Conservation (phyloP, 495 filamentous ascomycete species). For the Penicillium cinerascens region DNA sequence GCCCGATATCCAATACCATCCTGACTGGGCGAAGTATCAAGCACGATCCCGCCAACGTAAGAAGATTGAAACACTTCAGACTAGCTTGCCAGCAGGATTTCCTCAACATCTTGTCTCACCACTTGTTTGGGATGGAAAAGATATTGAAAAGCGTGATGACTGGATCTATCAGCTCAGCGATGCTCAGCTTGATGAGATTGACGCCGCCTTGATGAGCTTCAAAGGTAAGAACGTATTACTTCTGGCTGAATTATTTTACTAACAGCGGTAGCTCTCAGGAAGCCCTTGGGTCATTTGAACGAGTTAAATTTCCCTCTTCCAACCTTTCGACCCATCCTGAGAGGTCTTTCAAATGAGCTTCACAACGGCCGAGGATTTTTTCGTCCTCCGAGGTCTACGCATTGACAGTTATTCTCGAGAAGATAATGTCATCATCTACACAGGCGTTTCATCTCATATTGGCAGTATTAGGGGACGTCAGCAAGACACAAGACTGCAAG, state of each 20-base stretch:
- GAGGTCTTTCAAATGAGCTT: conserved; percentile 49
- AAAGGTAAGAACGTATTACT: conserved; percentile 36
- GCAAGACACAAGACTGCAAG: conserved; percentile 26
- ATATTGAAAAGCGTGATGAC: conserved; percentile 44
- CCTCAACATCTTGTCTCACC: conserved; percentile 45
- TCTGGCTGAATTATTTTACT: not conserved
- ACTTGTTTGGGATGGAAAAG: conserved; percentile 58
- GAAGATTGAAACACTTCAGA: conserved; percentile 37
- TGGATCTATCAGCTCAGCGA: conserved; percentile 50
- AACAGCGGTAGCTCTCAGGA: conserved; percentile 32
- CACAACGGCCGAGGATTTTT: conserved; percentile 60
- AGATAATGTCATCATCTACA: conserved; percentile 62
- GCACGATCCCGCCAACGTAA: conserved; percentile 44
- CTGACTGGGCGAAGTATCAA: conserved; percentile 54
- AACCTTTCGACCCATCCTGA: conserved; percentile 42
- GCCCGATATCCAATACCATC: conserved; percentile 55
- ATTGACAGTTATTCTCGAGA: conserved; percentile 49
- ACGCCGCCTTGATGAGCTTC: conserved; percentile 52
- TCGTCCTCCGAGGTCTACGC: conserved; percentile 57
- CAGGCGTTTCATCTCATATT: conserved; percentile 58
- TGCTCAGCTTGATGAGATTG: conserved; percentile 52
- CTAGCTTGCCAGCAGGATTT: conserved; percentile 47
- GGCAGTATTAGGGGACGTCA: conserved; percentile 56
- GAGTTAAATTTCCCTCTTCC: conserved; percentile 57
- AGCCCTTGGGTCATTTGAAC: conserved; percentile 45